phyloP scores from a whole-genome alignment of 2,329 filamentous ascomycete genomes.

The Monilinia fructicola region DNA sequence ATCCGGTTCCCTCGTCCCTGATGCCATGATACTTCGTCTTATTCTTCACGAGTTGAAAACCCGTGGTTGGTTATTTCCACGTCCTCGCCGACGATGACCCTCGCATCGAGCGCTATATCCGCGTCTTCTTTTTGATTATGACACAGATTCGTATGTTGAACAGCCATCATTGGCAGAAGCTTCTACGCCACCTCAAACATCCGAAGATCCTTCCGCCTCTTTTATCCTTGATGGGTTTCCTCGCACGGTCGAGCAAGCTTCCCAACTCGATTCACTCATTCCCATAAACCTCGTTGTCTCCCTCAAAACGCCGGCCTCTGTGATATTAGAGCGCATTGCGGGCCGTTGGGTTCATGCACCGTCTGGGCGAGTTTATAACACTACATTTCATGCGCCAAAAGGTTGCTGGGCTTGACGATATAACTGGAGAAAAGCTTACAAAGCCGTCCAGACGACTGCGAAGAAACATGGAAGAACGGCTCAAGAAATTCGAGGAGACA shows the following conservation, averaged over 20 bases:
- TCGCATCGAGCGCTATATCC: slow-evolving; percentile 31
- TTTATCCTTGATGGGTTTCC: slow-evolving; percentile 98
- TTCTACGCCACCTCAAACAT: slow-evolving; percentile 47
- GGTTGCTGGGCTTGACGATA: slow-evolving; percentile 77
- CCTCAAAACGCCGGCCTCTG: slow-evolving; percentile 77
- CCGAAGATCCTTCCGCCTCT: slow-evolving; percentile 74
- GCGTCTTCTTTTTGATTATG: slow-evolving; percentile 43
- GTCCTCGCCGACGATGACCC: slow-evolving; percentile 42
- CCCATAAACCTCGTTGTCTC: slow-evolving; percentile 95
- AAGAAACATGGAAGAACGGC: slow-evolving; percentile 79
- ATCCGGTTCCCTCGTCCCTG: slow-evolving; percentile 83
- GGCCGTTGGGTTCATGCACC: slow-evolving; percentile 92
- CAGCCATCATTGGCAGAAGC: slow-evolving; percentile 39
- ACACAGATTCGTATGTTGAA: slow-evolving; percentile 37
- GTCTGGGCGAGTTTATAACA: slow-evolving; percentile 93
- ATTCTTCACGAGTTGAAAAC: slow-evolving; percentile 86
- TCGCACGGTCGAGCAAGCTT: slow-evolving; percentile 78
- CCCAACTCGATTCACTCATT: slow-evolving; percentile 73
- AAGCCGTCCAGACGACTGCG: slow-evolving; percentile 82
- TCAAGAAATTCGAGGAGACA: slow-evolving; percentile 83
- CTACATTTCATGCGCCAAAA: slow-evolving; percentile 85
- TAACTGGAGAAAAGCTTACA: slow-evolving; percentile 83
- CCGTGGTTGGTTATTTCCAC: slow-evolving; percentile 74
- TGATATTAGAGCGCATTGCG: slow-evolving; percentile 86
- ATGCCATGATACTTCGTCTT: slow-evolving; percentile 85